Base-by-base conservation (phyloP, 2,329 filamentous ascomycete species). In the Xenoacremonium recifei region DNA sequence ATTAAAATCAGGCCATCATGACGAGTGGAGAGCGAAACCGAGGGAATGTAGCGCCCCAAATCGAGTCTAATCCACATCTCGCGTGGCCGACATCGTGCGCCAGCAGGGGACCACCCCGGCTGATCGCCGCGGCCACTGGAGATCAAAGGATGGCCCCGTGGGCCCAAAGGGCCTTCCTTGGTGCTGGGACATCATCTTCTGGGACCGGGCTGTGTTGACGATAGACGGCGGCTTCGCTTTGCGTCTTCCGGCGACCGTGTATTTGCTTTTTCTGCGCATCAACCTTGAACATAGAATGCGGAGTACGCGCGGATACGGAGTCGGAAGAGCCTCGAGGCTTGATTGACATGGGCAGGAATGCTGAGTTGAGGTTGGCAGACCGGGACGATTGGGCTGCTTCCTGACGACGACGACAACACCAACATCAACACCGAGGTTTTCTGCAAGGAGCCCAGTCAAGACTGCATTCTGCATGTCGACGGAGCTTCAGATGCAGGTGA, bases 61-160 rank as follows among this genome's bases (percentile, higher is more conserved):
- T 58, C 55, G 48, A 52, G 51, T 39, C 17, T 58, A 58, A 55
- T 47, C 47, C 56, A 57, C 56, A 55, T 58, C 56, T 59, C 57
- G 57, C 57, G 57, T 59, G 56, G 57, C 43, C 57, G 33, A 46
- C 44, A 52, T 46, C 53, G 48, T 54, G 44, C 44, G 27, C 42
- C 43, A 42, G 27, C 49, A 36, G 44, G 53, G 54, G 49, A 18
- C 50, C 18, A 39, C 45, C 57, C 57, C 53, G 58, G 54, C 48
- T 50, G 57, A 59, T 59, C 56, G 56, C 47, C 57, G 44, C 53
- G 45, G 49, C 46, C 48, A 47, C 38, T 52, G 55, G 57, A 58
- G 55, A 58, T 58, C 55, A 56, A 49, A 54, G 49, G 51, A 49
- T 55, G 54, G 49, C 50, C 48, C 55, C 55, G 49, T 57, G 55